Evolutionary conservation across 2,329 filamentous ascomycete species (phyloP).

Genomic region (Phaeosphaeriaceae sp.): DNA sequence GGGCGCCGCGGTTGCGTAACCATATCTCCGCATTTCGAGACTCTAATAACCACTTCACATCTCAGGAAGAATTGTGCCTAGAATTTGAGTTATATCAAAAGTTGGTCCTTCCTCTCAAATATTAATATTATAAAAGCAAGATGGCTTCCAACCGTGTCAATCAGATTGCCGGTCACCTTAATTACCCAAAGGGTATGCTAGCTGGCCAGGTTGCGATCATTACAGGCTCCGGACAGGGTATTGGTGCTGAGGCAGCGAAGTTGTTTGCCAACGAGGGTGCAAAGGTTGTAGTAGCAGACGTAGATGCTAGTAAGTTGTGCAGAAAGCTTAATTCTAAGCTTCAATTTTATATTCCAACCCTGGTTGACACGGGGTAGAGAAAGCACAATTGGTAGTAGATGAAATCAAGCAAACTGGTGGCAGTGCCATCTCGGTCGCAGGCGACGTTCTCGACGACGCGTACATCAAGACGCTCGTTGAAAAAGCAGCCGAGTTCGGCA

Average conservation of each 20-base stretch:
- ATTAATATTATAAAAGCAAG: conserved; percentile 8
- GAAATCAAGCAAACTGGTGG: conserved; percentile 72
- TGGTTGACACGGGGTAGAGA: conserved; percentile 58
- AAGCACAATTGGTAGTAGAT: conserved; percentile 71
- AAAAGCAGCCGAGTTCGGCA: conserved; percentile 78
- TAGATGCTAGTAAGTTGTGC: conserved; percentile 66
- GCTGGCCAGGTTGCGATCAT: conserved; percentile 84
- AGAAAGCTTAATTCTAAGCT: not conserved
- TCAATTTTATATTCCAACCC: not conserved
- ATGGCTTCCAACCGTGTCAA: conserved; percentile 57
- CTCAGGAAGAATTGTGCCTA: not conserved
- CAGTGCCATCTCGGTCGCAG: conserved; percentile 73
- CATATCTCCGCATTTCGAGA: not conserved
- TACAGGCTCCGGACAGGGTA: conserved; percentile 85
- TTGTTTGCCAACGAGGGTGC: conserved; percentile 89
- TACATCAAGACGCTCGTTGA: conserved; percentile 77
- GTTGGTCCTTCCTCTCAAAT: not conserved
- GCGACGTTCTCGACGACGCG: conserved; percentile 74
- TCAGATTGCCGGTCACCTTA: conserved; percentile 79
- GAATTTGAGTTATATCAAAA: not conserved
- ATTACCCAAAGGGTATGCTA: conserved; percentile 80
- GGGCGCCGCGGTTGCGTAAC: not conserved
- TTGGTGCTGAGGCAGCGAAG: conserved; percentile 81
- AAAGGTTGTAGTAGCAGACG: conserved; percentile 82
- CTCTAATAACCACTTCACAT: not conserved